phyloP scores from a whole-genome alignment of 345 rosid genomes.

The Rhodomyrtus tomentosa region DNA sequence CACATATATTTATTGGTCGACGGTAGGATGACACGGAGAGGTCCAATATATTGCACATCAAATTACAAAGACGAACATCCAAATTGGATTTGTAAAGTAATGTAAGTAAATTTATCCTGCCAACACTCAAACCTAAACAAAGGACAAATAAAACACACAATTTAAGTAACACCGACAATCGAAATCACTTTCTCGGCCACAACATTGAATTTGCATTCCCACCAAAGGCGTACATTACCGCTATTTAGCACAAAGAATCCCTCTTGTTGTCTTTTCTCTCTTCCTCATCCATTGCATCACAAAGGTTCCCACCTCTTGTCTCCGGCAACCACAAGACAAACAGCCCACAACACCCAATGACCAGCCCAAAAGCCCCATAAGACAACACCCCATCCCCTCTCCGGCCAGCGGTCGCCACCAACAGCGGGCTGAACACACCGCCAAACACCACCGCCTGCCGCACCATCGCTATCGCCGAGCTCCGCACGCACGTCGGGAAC shows the following conservation, averaged over 20 bases:
- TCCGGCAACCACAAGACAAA: slow-evolving; percentile 8
- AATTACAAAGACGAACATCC: not conserved
- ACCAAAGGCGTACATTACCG: not conserved
- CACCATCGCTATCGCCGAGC: slow-evolving; percentile 28
- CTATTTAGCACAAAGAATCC: not conserved
- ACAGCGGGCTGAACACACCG: slow-evolving; percentile 5
- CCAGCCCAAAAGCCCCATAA: slow-evolving; percentile 5
- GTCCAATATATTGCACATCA: not conserved
- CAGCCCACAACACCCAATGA: slow-evolving; percentile 7
- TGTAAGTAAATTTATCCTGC: not conserved
- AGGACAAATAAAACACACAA: not conserved
- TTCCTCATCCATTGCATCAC: slow-evolving; percentile 16
- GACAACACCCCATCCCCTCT: not conserved
- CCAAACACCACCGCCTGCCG: slow-evolving; percentile 25
- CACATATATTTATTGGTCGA: no score
- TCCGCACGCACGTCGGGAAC: slow-evolving; percentile 45
- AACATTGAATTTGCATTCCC: not conserved
- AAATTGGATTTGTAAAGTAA: not conserved
- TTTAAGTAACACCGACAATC: not conserved
- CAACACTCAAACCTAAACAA: not conserved
- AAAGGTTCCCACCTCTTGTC: slow-evolving; percentile 1
- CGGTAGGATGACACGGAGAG: not conserved
- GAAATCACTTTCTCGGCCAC: not conserved
- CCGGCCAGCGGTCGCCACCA: slow-evolving; percentile 1
- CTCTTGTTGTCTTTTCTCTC: not conserved